Evolutionary conservation across 768 basidiomycete species (phyloP), one percentile per base, ranked within the genome.

Genomic region (Gelatoporia subvermispora): DNA sequence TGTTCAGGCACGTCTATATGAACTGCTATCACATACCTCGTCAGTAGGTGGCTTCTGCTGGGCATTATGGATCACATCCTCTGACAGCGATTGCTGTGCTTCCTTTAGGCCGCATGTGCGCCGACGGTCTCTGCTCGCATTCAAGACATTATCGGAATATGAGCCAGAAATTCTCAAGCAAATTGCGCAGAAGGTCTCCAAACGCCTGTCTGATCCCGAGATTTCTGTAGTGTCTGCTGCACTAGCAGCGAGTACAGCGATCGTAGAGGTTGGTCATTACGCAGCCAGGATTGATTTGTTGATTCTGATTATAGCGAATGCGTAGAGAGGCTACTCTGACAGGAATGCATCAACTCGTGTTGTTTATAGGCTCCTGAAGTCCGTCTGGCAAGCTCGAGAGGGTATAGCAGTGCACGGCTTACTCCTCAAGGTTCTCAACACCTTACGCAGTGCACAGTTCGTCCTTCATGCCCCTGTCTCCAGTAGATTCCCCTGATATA

Each of bases 11-110:
- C 81, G 79, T 43, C 64, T 93, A 5, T 72, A 76, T 34, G 75
- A 81, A 48, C 72, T 93, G 10, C 71, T 91, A 17, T 79, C 77
- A 28, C 85, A 90, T 61, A 75, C 77, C 55, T 83, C 84, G 90
- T 92, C 73, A 79, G 88, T 79, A 66, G 60, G 65, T 72, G 62
- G 61, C 52, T n/a, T 43, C 20, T 40, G 36, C 9, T 49, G 17
- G 38, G 48, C 57, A 50, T n/a, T 48, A 24, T 47, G 51, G 7
- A 37, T 50, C 35, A 20, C 7, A 46, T 16, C 16, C 23, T 16
- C 36, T 16, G 20, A 28, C 25, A 20, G 4, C 13, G 28, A 13
- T 31, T 13, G 28, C 7, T 23, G 42, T 51, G 23, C 3, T 31
- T 43, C 50, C 39, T 39, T 8, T 57, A 90, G 88, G 28, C 59